phyloP scores from a whole-genome alignment of 352 stramenopile species.

The Phytophthora europaea region DNA sequence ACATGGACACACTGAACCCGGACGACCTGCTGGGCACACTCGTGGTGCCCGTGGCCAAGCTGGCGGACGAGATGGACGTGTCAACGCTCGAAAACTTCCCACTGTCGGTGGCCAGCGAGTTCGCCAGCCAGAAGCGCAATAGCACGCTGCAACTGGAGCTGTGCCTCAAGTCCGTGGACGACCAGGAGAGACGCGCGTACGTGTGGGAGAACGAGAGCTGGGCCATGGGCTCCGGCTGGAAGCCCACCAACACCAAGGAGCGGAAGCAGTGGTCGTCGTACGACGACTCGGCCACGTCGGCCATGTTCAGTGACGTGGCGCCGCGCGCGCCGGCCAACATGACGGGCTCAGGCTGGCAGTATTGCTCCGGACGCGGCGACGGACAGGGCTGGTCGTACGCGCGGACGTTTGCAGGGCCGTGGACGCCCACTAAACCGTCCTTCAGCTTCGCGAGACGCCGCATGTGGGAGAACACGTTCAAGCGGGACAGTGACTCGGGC shows the following conservation, averaged over 20 bases:
- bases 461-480: conserved; percentile 78
- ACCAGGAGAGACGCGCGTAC: conserved; percentile 50
- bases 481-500: conserved; percentile 14
- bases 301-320: conserved; percentile 56
- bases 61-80: conserved; percentile 50
- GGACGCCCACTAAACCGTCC: conserved; percentile 57
- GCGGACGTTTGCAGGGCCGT: conserved; percentile 67
- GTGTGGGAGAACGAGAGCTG: conserved; percentile 82
- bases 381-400: conserved; percentile 75
- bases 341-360: conserved; percentile 62
- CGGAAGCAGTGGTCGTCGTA: conserved; percentile 65
- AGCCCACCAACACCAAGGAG: conserved; percentile 51
- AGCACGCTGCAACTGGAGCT: conserved; percentile 71
- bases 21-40: conserved; percentile 75
- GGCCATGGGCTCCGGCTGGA: conserved; percentile 58
- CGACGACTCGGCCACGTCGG: conserved; percentile 56
- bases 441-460: conserved; percentile 74
- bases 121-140: conserved; percentile 50
- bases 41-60: conserved; percentile 62
- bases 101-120: conserved; percentile 56
- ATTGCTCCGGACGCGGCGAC: conserved; percentile 57
- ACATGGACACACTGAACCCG: conserved; percentile 71
- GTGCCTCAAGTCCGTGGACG: conserved; percentile 46
- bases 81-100: conserved; percentile 61
- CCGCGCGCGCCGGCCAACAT: conserved; percentile 49